Base-by-base conservation (phyloP, 768 basidiomycete genomes). In the Solioccasus polychromus region DNA sequence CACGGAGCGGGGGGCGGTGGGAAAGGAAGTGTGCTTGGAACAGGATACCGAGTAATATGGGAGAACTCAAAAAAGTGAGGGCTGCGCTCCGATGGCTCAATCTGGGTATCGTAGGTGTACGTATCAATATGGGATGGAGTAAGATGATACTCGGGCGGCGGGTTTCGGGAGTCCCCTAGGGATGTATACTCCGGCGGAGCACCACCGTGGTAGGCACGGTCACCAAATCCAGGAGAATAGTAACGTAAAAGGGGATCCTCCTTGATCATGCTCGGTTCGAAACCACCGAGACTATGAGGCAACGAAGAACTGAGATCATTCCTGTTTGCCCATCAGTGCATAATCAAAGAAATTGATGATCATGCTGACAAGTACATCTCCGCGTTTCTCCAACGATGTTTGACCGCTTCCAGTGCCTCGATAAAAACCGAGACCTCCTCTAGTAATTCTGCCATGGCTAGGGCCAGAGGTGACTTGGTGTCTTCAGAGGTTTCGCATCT, bases 301-400 rank as follows among this genome's bases (percentile, higher is more conserved):
- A 66, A 44, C 31, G 64, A 66, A 45, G 55, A 45, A 24, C 51
- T 41, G 28, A 66, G 53, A 17, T 66, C 59, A 17, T 54, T 61
- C 35, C 64, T 66, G 29, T 31, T 20, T 4, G 50, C 42, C 2
- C 48, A 40, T 71, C 50, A 75, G 75, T 71, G 60, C 14, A 41
- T 50, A 57, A 10, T 6, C 14, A 15, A 34, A 55, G 45, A 46
- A 30, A 25, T 23, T 17, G 35, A n/a, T 14, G 30, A 19, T 15
- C 5, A 20, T n/a, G 58, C 61, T 77, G 69, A 64, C 64, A 66
- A 40, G 57, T 66, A 53, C 38, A 64, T 60, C 39, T 68, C 66
- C 23, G 64, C 64, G 20, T 46, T 55, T 38, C 66, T 61, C 64
- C 64, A 66, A 23, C 64, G 66, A 42, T 50, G 51, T 41, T 49